phyloP scores from a whole-genome alignment of 495 filamentous ascomycete species.

The Neurospora sp. region DNA sequence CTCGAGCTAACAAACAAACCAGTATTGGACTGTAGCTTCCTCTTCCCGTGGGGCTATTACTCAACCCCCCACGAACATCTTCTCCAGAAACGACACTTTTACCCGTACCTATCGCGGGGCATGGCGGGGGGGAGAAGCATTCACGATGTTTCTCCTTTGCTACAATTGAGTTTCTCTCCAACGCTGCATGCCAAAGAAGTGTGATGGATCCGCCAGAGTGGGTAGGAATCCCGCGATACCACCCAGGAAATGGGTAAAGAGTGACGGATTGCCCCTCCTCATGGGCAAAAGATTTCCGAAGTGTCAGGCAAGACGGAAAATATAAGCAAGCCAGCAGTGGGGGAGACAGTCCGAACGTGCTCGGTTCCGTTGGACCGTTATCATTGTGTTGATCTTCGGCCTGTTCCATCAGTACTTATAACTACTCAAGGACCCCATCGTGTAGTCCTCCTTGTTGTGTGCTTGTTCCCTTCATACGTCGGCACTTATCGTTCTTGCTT shows the following conservation, averaged over 20 bases:
- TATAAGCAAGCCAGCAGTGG: not conserved
- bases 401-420: not conserved
- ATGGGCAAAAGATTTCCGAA: not conserved
- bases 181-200: not conserved
- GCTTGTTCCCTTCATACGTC: not conserved
- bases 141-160: not conserved
- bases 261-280: not conserved
- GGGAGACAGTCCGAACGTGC: not conserved
- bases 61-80: not conserved
- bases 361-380: not conserved
- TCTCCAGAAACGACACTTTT: not conserved
- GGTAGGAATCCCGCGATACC: not conserved
- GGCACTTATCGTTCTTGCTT: not conserved
- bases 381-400: not conserved
- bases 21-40: too few species aligned
- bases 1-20: too few species aligned
- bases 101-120: conserved; percentile 6
- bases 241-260: not conserved
- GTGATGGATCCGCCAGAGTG: not conserved
- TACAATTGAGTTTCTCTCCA: not conserved
- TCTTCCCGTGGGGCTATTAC: too few species aligned
- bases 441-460: not conserved
- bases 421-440: not conserved
- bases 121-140: conserved; percentile 9
- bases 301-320: too few species aligned